Evolutionary conservation across 305 asterid genomes (phyloP).

Genomic region (Lippia alba): DNA sequence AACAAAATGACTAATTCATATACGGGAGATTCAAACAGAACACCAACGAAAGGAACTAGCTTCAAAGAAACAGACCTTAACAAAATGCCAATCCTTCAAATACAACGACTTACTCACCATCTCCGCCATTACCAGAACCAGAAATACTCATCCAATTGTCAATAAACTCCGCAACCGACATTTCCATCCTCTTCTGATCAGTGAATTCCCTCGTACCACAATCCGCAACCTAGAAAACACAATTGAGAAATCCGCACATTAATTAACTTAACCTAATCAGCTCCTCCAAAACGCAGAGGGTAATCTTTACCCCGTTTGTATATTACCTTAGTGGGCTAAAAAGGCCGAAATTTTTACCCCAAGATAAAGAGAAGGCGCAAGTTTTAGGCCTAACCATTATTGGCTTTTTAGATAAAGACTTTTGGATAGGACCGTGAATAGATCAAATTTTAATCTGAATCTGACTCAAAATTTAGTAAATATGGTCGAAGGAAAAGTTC

Average conservation of each 20-base stretch:
- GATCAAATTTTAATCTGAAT: no score
- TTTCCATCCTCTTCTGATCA: constrained; percentile 82
- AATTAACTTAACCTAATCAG: not conserved
- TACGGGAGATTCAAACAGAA: not conserved
- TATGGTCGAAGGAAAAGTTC: no score
- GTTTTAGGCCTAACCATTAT: no score
- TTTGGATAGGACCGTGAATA: no score
- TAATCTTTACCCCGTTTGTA: no score
- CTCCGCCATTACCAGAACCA: constrained; percentile 38
- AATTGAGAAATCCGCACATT: not conserved
- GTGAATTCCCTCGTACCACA: constrained; percentile 78
- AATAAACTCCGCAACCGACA: constrained; percentile 79
- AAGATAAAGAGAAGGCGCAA: no score
- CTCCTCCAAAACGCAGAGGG: not conserved
- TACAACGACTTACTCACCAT: constrained; percentile 53
- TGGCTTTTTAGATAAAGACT: no score
- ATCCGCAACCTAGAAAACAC: constrained; percentile 74
- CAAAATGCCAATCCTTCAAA: constrained; percentile 98
- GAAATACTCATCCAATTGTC: constrained; percentile 50
- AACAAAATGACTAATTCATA: not conserved
- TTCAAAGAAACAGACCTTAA: constrained; percentile 57
- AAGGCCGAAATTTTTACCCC: no score
- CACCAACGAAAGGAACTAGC: not conserved
- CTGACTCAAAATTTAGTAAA: no score
- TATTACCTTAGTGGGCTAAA: no score